phyloP scores from a whole-genome alignment of 306 rosid species.

The Malus orientalis region DNA sequence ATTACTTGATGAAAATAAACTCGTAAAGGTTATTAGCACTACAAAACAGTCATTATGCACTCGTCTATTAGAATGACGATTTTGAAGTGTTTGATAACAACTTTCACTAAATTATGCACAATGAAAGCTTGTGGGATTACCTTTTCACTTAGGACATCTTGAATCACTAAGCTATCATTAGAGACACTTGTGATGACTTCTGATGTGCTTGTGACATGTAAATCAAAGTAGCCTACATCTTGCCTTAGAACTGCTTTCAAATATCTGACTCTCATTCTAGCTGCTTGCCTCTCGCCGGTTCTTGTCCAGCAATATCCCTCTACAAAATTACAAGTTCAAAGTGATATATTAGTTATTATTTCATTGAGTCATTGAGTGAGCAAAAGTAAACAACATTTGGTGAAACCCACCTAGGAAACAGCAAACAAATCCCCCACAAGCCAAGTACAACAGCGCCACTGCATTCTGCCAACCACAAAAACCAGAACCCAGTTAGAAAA shows the following conservation, averaged over 20 bases:
- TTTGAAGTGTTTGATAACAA: too few species aligned
- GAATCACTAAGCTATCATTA: slow-evolving; percentile 71
- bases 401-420: slow-evolving; percentile 74
- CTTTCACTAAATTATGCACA: too few species aligned
- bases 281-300: slow-evolving; percentile 87
- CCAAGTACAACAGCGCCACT: slow-evolving; percentile 55
- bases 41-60: not conserved
- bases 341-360: not conserved
- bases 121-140: slow-evolving; percentile 17
- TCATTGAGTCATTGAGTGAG: not conserved
- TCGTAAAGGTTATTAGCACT: not conserved
- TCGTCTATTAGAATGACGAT: too few species aligned
- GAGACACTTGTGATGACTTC: slow-evolving; percentile 86
- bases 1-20: not conserved
- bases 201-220: slow-evolving; percentile 82
- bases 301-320: slow-evolving; percentile 98
- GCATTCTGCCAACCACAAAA: slow-evolving; percentile 62
- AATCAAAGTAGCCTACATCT: slow-evolving; percentile 88
- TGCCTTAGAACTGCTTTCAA: slow-evolving; percentile 80
- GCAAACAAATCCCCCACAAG: slow-evolving; percentile 52
- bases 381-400: not conserved
- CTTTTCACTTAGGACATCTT: slow-evolving; percentile 85
- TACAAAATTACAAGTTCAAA: slow-evolving; percentile 3
- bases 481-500: slow-evolving; percentile 1
- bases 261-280: slow-evolving; percentile 79